Evolutionary conservation across 768 basidiomycete species (phyloP), one percentile per base, ranked within the genome.

Genomic region (Pisolithus albus): DNA sequence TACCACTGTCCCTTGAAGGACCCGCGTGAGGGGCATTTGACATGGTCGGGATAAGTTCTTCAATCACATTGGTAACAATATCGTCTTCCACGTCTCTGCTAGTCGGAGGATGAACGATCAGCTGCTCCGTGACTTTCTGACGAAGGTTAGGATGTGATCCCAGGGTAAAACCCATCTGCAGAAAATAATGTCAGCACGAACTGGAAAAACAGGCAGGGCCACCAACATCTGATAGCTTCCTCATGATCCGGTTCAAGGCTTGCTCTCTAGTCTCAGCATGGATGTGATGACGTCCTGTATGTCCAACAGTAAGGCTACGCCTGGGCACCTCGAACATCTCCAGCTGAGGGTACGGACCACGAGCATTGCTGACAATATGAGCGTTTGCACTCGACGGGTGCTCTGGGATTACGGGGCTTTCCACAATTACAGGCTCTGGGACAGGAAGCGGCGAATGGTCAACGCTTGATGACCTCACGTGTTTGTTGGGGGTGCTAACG

Each of bases 101-200:
- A 9, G 76, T 56, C n/a, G 61, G 56, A 18, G 67, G 54, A 52
- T 68, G 70, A n/a, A 53, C 51, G 10, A 75, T 75, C 52, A 86
- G 56, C 56, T 78, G 75, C 16, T 71, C 65, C 61, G 71, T 73
- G 56, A 87, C 75, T 61, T 75, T 80, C 1, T 63, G 65, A 5
- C 69, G 67, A 53, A 86, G 65, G 23, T 70, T 71, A 36, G 84
- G 81, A 63, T 83, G 75, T 16, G 74, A 72, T 44, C 69, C 69
- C 50, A 81, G 74, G 10, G 79, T 81, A 57, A 88, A 86, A n/a
- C 86, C 86, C 86, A 88, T 87, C 86, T 88, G 46, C 5, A 57
- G 42, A 11, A 4, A 44, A 24, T 26, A 6, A 36, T 9, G 36
- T 59, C 24, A 52, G 19, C 44, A 49, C 59, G 18, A 61, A 59